Evolutionary conservation across 73 alveolate species (phyloP).

Genomic region (Uronychia setigera): DNA sequence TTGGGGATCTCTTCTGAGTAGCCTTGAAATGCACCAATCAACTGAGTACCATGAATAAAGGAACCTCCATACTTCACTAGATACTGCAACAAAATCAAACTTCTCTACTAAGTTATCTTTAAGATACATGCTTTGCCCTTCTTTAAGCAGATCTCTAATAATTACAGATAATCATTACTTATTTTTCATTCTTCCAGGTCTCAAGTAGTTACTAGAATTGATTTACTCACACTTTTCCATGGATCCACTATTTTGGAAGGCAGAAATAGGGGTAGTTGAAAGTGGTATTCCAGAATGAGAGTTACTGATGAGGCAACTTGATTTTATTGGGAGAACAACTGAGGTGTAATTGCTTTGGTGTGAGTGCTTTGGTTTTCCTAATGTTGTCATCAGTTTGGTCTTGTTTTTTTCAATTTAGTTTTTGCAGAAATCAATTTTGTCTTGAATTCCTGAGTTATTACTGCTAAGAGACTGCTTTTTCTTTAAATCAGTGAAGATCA

Average conservation of each 20-base stretch:
- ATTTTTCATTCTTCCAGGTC: not conserved
- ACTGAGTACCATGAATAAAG: conserved; percentile 54
- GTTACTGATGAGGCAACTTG: not conserved
- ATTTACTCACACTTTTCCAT: not conserved
- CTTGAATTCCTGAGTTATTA: too few species aligned
- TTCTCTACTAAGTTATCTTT: conserved; percentile 44
- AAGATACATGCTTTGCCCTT: conserved; percentile 36
- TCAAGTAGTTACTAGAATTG: not conserved
- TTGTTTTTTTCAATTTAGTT: not conserved
- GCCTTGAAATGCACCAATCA: conserved; percentile 30
- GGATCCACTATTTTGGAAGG: too few species aligned
- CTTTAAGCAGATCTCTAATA: conserved; percentile 9
- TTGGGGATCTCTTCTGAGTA: conserved; percentile 35
- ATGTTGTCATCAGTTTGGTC: not conserved
- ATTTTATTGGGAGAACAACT: not conserved
- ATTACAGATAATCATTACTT: not conserved
- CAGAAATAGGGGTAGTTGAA: too few species aligned
- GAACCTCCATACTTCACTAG: conserved; percentile 29
- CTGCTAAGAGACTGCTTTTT: not conserved
- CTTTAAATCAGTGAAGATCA: not conserved
- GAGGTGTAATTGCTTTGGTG: not conserved
- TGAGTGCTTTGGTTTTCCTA: not conserved
- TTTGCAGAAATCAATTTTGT: not conserved
- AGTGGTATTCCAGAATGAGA: not conserved
- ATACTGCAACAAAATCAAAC: conserved; percentile 30